Percentiles rank a stretch among this genome's conserved stretches.
Evolutionary conservation across 177 flowering plant species (phyloP).

Genomic region (Vitis hybrid): DNA sequence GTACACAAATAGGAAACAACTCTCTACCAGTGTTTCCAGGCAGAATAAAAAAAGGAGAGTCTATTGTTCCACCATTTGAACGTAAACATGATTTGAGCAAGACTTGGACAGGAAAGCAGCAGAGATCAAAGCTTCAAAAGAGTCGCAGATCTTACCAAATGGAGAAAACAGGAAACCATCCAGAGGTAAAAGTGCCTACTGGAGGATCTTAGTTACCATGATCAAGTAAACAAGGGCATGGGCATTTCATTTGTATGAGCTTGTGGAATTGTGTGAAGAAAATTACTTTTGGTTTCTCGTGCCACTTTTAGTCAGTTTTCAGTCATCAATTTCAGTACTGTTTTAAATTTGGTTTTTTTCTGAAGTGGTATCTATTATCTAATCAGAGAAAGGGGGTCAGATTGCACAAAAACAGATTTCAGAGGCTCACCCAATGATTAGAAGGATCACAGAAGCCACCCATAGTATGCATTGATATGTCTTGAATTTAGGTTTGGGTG

Average conservation of each 20-base stretch:
- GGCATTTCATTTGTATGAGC: neutral
- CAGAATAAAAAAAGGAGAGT: neutral
- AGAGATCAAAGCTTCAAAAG: neutral
- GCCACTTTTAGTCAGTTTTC: no score
- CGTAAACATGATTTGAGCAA: neutral
- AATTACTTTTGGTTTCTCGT: neutral
- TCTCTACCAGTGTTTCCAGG: neutral
- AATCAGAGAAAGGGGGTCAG: no score
- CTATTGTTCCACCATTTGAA: neutral
- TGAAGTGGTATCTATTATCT: neutral
- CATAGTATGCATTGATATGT: constrained; percentile 66
- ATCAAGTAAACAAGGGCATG: neutral
- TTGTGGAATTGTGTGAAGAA: neutral
- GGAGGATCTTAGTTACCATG: neutral
- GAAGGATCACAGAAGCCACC: constrained; percentile 55
- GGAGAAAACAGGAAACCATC: neutral
- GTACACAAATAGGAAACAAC: neutral
- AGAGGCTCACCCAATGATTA: constrained; percentile 63
- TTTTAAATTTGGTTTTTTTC: neutral
- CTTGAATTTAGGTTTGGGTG: constrained; percentile 57
- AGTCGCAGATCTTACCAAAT: neutral
- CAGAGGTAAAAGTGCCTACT: neutral
- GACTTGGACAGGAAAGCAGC: neutral
- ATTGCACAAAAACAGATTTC: neutral
- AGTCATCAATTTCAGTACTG: neutral